Percentiles rank a stretch among this genome's conserved stretches.
phyloP scores from a whole-genome alignment of 805 yeast genomes.

The Pichia insulana region DNA sequence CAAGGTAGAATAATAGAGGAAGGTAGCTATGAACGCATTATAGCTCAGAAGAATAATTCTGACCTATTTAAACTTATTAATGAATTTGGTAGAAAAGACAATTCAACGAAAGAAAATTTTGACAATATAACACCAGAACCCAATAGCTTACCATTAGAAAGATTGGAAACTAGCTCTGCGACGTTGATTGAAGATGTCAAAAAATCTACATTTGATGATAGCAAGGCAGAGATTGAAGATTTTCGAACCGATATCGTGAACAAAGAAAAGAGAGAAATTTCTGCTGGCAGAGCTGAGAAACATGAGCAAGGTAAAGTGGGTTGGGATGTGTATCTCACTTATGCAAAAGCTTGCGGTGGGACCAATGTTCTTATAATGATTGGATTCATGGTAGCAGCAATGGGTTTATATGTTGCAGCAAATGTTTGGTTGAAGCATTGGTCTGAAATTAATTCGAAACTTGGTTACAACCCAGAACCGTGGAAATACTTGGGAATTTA shows the following conservation, averaged over 20 bases:
- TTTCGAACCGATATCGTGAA: slow-evolving; percentile 28
- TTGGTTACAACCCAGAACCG: slow-evolving; percentile 68
- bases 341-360: slow-evolving; percentile 82
- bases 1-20: slow-evolving; percentile 59
- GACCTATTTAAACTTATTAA: slow-evolving; percentile 29
- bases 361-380: slow-evolving; percentile 52
- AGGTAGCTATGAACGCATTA: slow-evolving; percentile 49
- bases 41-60: slow-evolving; percentile 30
- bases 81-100: slow-evolving; percentile 50
- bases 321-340: slow-evolving; percentile 73
- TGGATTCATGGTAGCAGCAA: slow-evolving; percentile 45
- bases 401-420: slow-evolving; percentile 53
- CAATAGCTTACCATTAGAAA: slow-evolving; percentile 13
- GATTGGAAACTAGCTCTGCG: slow-evolving; percentile 14
- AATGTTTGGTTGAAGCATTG: slow-evolving; percentile 95
- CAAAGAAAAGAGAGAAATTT: slow-evolving; percentile 33
- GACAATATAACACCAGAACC: slow-evolving; percentile 3
- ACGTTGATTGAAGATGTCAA: slow-evolving; percentile 24
- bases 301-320: slow-evolving; percentile 91
- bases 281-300: slow-evolving; percentile 55
- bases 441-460: slow-evolving; percentile 79
- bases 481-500: slow-evolving; percentile 66
- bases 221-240: slow-evolving; percentile 53
- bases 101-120: not conserved
- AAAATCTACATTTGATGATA: slow-evolving; percentile 32